A percentile compares a stretch with the other conserved stretches of the same genome.
These are phyloP conservation scores for Phytophthora pini DNA, from an alignment of 352 stramenopile genomes.

Conservation along the genomic window DNA sequence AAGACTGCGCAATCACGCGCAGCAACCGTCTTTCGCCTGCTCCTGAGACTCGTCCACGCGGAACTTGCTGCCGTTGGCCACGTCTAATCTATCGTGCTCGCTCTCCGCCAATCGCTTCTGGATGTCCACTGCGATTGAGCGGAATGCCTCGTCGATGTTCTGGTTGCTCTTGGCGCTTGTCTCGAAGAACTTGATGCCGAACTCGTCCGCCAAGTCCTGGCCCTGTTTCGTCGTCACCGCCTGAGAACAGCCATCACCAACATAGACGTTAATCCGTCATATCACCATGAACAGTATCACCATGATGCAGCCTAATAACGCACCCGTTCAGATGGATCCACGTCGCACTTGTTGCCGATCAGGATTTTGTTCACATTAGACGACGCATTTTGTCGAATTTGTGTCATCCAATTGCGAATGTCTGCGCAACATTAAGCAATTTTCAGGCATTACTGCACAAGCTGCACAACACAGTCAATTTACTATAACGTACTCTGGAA, in stretches of 20 bases:
- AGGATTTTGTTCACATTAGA: conserved; percentile 99
- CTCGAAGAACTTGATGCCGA: conserved; percentile 96
- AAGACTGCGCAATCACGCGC: conserved; percentile 42
- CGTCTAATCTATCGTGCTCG: conserved; percentile 90
- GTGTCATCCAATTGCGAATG: conserved; percentile 92
- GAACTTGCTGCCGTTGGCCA: conserved; percentile 87
- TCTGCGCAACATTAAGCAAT: conserved; percentile 42
- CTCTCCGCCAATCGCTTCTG: conserved; percentile 88
- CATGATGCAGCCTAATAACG: conserved; percentile 14
- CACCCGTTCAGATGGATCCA: conserved; percentile 95
- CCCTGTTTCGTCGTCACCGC: conserved; percentile 94
- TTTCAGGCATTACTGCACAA: background rate
- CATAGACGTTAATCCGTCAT: conserved; percentile 26
- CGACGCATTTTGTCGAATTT: conserved; percentile 97
- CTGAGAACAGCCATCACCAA: conserved; percentile 39
- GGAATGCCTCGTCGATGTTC: conserved; percentile 93
- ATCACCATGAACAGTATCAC: background rate
- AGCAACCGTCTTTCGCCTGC: conserved; percentile 83
- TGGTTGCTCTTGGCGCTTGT: conserved; percentile 94
- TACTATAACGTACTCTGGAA: conserved; percentile 80
- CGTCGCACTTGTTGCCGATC: conserved; percentile 99
- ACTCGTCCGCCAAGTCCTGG: conserved; percentile 92
- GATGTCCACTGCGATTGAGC: conserved; percentile 89
- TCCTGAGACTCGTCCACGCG: conserved; percentile 85
- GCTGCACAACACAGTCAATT: background rate